Conservation (phyloP, 345 rosid species). For the Syzygium oleosum region DNA sequence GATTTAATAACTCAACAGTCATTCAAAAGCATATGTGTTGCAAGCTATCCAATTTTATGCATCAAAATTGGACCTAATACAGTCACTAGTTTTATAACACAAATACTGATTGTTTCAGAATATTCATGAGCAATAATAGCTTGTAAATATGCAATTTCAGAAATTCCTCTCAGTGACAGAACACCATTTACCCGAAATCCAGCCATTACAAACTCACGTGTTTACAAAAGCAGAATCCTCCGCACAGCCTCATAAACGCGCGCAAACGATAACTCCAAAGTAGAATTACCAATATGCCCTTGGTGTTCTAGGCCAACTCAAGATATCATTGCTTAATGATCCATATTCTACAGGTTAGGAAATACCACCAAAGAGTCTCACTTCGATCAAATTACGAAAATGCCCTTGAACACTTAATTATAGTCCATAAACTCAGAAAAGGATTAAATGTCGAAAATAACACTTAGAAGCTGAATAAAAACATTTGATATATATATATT, state of each 20-base stretch:
- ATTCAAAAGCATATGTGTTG: too few relatives aligned
- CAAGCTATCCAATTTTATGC: neutral
- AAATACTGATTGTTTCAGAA: rapidly evolving
- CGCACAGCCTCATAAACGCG: neutral
- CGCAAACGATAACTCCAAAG: neutral
- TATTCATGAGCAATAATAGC: neutral
- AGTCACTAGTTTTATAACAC: neutral
- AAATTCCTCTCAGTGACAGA: rapidly evolving
- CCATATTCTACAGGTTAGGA: neutral
- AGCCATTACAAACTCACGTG: neutral
- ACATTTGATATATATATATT: neutral
- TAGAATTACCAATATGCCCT: neutral
- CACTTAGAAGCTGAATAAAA: neutral
- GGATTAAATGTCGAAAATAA: neutral
- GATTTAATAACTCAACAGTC: too few relatives aligned
- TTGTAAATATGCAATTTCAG: neutral
- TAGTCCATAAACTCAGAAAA: neutral
- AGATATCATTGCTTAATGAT: neutral
- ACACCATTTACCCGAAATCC: neutral
- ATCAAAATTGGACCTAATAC: neutral
- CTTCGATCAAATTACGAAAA: neutral
- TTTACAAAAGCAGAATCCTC: neutral
- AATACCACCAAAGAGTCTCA: neutral
- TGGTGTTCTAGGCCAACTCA: neutral
- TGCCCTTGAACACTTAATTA: neutral